Percentiles rank a stretch among this genome's conserved stretches.
Evolutionary conservation across 2,329 filamentous ascomycete species (phyloP).

Genomic region (Fonsecaea nubica): DNA sequence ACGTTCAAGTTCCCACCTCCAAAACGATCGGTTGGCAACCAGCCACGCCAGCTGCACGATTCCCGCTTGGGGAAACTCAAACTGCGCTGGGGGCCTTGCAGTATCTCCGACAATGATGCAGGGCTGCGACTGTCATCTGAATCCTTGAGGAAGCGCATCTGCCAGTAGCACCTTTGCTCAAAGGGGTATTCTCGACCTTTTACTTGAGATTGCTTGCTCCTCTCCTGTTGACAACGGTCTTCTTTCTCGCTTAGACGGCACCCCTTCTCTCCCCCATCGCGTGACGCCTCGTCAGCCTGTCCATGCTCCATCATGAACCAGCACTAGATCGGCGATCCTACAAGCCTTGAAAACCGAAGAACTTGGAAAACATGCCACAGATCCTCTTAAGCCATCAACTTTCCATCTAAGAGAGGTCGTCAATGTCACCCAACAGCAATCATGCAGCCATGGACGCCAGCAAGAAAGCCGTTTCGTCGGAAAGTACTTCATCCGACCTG

Average conservation of each 20-base stretch:
- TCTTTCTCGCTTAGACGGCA: background rate
- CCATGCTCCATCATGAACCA: slow-evolving; percentile 14
- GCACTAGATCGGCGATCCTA: slow-evolving; percentile 9
- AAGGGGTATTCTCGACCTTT: background rate
- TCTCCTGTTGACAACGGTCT: background rate
- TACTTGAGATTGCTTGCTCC: background rate
- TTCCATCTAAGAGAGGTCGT: slow-evolving; percentile 5
- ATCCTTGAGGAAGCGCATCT: background rate
- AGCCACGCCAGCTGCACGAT: slow-evolving; percentile 8
- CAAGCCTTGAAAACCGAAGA: background rate
- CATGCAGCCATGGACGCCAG: slow-evolving; percentile 31
- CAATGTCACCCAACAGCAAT: slow-evolving; percentile 30
- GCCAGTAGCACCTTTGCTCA: background rate
- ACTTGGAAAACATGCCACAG: slow-evolving; percentile 19
- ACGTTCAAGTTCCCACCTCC: background rate
- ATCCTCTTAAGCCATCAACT: background rate
- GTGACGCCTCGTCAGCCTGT: slow-evolving; percentile 11
- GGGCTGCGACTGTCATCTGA: slow-evolving; percentile 16
- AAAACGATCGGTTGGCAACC: background rate
- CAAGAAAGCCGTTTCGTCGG: slow-evolving; percentile 28
- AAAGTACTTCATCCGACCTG: slow-evolving; percentile 18
- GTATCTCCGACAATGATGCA: slow-evolving; percentile 25
- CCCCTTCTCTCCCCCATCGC: slow-evolving; percentile 7
- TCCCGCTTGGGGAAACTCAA: slow-evolving; percentile 8
- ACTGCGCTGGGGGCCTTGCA: slow-evolving; percentile 17